Evolutionary conservation across 208 protist genomes (phyloP).

Genomic region (Naegleria fowleri): DNA sequence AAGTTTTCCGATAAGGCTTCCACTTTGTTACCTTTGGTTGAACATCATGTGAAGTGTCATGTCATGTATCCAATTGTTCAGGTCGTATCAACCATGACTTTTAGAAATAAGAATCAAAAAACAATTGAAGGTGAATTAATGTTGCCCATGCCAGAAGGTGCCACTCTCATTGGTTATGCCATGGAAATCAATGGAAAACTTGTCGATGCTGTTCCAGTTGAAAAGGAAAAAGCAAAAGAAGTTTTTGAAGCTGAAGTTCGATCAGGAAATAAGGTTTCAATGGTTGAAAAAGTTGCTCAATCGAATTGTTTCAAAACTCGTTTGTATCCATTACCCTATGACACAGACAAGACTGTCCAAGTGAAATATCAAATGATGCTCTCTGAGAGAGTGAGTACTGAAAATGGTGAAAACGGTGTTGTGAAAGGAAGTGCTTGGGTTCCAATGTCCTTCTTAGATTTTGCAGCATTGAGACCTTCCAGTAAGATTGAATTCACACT

Average conservation of each 20-base stretch:
- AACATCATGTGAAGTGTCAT: neutral
- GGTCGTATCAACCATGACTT: neutral
- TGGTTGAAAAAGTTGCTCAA: neutral
- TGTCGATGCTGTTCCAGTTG: neutral
- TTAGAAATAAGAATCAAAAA: neutral
- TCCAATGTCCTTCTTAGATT: neutral
- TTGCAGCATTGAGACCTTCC: neutral
- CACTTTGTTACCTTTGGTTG: neutral
- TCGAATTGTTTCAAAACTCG: neutral
- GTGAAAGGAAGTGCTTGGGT: neutral
- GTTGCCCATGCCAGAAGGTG: slow-evolving; percentile 3
- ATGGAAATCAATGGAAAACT: neutral
- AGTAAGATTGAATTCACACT: neutral
- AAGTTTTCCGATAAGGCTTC: slow-evolving; percentile 1
- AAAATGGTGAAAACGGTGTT: neutral
- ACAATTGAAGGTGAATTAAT: neutral
- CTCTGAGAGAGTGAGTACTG: neutral
- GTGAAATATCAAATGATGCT: neutral
- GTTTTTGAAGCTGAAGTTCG: slow-evolving; percentile 14
- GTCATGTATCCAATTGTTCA: neutral
- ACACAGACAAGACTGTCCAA: neutral
- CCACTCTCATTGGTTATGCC: neutral
- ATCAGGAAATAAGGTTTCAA: neutral
- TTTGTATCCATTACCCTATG: neutral
- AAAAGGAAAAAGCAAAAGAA: slow-evolving; percentile 25